Base-by-base conservation (phyloP, 2,329 filamentous ascomycete species). In the Didymella keratinophila region DNA sequence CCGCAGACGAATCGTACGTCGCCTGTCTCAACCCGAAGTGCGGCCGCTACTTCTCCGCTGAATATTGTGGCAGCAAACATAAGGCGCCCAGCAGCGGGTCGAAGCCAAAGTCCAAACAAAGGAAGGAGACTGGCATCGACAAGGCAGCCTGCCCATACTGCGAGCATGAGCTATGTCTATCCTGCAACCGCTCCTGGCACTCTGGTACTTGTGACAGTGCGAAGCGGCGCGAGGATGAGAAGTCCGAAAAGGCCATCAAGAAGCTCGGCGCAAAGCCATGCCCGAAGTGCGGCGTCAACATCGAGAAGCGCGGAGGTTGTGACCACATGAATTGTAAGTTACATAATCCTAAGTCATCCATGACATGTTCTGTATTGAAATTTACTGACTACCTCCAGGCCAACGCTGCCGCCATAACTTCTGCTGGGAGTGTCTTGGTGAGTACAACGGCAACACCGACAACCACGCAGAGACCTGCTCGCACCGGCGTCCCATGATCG, bases 261-360 rank as follows among this genome's bases (percentile, higher is more conserved):
- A 32, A 37, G 1, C 61, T 74, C 25, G 69, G 71, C 30, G 67
- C 67, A 9, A 73, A 71, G 52, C 59, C 60, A 2, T 74, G 71
- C 45, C 71, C 71, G 0, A 55, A 59, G 2, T 73, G 71, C 43
- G 63, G 67, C 20, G 30, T 68, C 23, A 67, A 66, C 9, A 71
- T 74, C 27, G 21, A 69, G 50, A 73, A 73, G 62, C n/a, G 55
- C 2, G 63, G 64, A 2, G 71, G 71, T 10, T 73, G 70, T 47
- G 62, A 69, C 21, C 68, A 71, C 27, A 70, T 72, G 59, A 56
- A 34, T 0, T 73, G 71, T 69, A 64, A 57, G 65, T 25, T 7
- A 3, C 23, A 25, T 7, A 25, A 25, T 25, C 23, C 23, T 25
- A 4, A 25, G 23, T 25, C 23, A 25, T 7, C 23, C 23, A 25